Conservation (phyloP, 176 grass and related monocot genomes). For the Lolium multiflorum region DNA sequence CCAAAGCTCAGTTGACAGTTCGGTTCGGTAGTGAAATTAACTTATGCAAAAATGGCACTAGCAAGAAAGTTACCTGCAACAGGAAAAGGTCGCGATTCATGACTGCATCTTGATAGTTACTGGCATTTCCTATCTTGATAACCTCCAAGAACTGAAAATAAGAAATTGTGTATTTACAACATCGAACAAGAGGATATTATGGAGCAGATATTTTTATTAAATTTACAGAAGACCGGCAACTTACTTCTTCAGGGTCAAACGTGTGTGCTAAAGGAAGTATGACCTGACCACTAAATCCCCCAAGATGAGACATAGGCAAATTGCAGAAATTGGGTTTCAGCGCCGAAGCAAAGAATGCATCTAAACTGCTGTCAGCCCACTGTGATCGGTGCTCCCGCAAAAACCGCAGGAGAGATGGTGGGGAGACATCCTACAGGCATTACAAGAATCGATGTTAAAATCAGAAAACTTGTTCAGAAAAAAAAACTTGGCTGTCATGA, state of each 20-base stretch:
- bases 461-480: background rate
- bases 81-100: constrained; percentile 80
- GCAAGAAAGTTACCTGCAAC: constrained; percentile 63
- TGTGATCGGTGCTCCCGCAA: constrained; percentile 77
- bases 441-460: constrained; percentile 2
- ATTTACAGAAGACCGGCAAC: background rate
- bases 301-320: constrained; percentile 53
- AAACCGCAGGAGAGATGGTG: constrained; percentile 54
- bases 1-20: background rate
- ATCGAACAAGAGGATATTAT: background rate
- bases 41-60: background rate
- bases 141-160: constrained; percentile 80
- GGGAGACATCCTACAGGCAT: constrained; percentile 61
- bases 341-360: constrained; percentile 70
- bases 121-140: constrained; percentile 67
- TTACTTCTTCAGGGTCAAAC: constrained; percentile 78
- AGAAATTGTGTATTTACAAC: background rate
- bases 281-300: constrained; percentile 67
- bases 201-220: background rate
- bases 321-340: constrained; percentile 64
- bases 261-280: constrained; percentile 74
- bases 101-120: constrained; percentile 51
- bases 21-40: background rate
- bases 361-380: constrained; percentile 74
- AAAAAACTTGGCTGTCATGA: background rate